Conservation (phyloP, 305 asterid species). For the Withania somnifera region DNA sequence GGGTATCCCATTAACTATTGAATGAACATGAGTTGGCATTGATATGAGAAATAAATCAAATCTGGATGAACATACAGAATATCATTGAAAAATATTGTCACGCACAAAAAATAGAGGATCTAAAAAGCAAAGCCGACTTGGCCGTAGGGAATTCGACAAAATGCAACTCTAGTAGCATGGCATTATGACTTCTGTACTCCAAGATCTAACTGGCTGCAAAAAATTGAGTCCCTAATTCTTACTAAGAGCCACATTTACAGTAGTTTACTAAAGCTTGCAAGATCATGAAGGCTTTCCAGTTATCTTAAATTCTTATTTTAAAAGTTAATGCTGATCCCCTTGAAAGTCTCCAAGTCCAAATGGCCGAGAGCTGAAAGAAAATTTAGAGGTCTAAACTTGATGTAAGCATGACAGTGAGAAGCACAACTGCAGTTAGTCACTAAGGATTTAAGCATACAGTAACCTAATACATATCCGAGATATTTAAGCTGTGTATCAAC, state of each 20-base stretch:
- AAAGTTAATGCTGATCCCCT: not conserved
- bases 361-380: not conserved
- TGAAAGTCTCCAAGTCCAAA: not conserved
- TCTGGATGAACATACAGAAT: not conserved
- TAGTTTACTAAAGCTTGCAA: not conserved
- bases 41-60: not conserved
- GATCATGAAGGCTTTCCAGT: not conserved
- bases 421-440: not conserved
- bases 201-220: not conserved
- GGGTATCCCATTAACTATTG: not conserved
- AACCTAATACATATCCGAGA: not conserved
- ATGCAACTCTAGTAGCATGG: not conserved
- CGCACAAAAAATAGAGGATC: not conserved
- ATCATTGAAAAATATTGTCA: not conserved
- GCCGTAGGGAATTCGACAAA: not conserved
- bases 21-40: not conserved
- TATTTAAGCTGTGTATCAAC: not conserved
- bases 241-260: not conserved
- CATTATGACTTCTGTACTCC: not conserved
- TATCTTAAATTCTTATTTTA: not conserved
- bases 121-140: not conserved
- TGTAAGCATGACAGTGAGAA: not conserved
- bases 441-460: not conserved
- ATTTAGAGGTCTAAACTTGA: not conserved
- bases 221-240: not conserved